Conservation (phyloP, 371 early-diverging fungal species). For the Mortierella sp. region DNA sequence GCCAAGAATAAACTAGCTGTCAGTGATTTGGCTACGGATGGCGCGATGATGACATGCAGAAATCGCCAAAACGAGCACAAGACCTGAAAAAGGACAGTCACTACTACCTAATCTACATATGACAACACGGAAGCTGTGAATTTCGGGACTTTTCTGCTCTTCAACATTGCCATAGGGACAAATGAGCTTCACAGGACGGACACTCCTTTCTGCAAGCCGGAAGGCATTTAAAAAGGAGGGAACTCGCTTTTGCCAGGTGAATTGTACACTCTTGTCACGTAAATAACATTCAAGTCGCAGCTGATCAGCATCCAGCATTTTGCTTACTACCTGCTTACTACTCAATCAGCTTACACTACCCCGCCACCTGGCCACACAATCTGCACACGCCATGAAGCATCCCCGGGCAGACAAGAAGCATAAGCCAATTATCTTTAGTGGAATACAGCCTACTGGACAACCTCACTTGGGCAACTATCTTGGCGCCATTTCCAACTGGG, state of each 20-base stretch:
- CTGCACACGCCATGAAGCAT: neutral
- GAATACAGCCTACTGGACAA: slow-evolving; percentile 94
- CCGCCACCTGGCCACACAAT: slow-evolving; percentile 3
- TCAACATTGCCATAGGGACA: too few species aligned
- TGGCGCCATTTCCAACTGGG: slow-evolving; percentile 92
- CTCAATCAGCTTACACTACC: neutral
- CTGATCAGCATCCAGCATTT: too few species aligned
- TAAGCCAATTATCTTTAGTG: slow-evolving; percentile 72
- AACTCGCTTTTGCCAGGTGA: too few species aligned
- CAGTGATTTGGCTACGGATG: too few species aligned
- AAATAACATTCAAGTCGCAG: too few species aligned
- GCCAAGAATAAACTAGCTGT: neutral
- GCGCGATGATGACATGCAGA: neutral
- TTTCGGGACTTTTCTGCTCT: too few species aligned
- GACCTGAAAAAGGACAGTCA: neutral
- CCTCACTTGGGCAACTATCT: slow-evolving; percentile 97
- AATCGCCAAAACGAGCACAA: too few species aligned
- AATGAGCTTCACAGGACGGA: slow-evolving; percentile 3
- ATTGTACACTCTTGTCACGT: too few species aligned
- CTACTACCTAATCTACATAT: neutral
- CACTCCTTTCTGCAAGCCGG: neutral
- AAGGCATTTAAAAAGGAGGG: too few species aligned
- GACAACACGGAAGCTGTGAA: too few species aligned
- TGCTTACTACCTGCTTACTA: too few species aligned
- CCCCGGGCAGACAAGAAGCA: slow-evolving; percentile 7